Evolutionary conservation across 768 basidiomycete genomes (phyloP), one percentile per base, ranked within the genome.

Genomic region (Leucosporidium creatinivorum): DNA sequence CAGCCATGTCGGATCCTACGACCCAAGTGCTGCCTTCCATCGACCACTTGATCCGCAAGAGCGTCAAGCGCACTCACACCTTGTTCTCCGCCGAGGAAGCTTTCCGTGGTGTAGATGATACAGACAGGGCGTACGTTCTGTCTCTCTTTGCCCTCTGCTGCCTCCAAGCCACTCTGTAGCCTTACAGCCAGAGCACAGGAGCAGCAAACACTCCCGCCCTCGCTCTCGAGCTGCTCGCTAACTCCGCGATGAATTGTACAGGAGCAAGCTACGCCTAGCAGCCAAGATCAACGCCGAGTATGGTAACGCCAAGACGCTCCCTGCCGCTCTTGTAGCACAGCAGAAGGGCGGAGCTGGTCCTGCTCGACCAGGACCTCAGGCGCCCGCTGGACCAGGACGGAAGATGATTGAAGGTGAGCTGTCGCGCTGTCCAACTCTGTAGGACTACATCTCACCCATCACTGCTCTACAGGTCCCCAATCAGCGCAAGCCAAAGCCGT

Each of bases 201-300:
- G 55, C 26, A 23, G 17, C 55, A 31, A 21, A 21, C 15, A 18
- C 12, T n/a, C n/a, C n/a, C n/a, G 0, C 25, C 49, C 64, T 52
- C 47, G 23, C 7, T 26, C 5, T 10, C 4, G n/a, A 21, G 1
- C 0, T 19, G n/a, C 28, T 13, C 18, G 23, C 6, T 25, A 9
- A 23, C 3, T 18, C 47, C 6, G 39, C 39, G 39, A 3, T 58
- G 12, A 23, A 44, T n/a, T 0, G 33, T 4, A 23, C 62, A 72
- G 70, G 47, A 69, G 62, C 26, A 74, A 72, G 58, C 56, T 67
- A 57, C 84, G 87, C 47, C 78, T 96, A 47, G 82, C 91, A 4
- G 85, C 89, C 58, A 96, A 96, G 81, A 87, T 97, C 36, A 83
- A 86, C 44, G 86, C 91, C 76, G 94, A 98, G 80, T 99, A 93